Base-by-base conservation (phyloP, 2,329 filamentous ascomycete genomes). In the Neophaeococcomyces mojaviensis region DNA sequence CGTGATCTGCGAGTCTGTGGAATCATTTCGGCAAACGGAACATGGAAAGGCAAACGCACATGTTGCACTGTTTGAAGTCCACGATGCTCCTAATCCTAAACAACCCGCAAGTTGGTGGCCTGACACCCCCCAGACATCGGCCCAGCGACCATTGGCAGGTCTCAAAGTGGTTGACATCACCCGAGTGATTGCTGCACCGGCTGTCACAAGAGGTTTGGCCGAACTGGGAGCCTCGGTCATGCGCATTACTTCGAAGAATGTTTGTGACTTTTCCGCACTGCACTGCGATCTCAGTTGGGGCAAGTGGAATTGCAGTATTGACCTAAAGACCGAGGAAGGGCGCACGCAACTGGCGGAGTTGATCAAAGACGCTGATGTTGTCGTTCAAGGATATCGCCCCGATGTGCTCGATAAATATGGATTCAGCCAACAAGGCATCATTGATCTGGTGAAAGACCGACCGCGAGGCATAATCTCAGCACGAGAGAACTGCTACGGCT, bases 251-350 rank as follows among this genome's bases (percentile, higher is more conserved):
- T 68, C 65, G 15, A 65, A 65, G 12, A 62, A 62, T 40, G 53
- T 72, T 1, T 57, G 50, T 1, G 65, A 69, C 55, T 60, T 63
- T 40, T 63, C 61, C 33, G 0, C 82, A 83, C 63, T 85, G 85
- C 82, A 86, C 55, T 74, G 85, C 1, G 82, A 86, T 53, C 78
- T 81, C 10, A 86, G 86, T 58, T 78, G 81, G 58, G 83, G 83
- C 19, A 87, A 87, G 60, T 81, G 81, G 52, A 73, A 79, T 1
- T 71, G 73, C 1, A 77, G 82, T 16, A 58, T 79, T 2, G 70
- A 79, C 51, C 68, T 78, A 30, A 64, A 66, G 35, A 62, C 67
- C 2, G 52, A 63, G 1, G 57, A 61, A 1, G 71, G 72, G 39
- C 65, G 63, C 47, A 55, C 56, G 1, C 61, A 66, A 7, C 57